Evolutionary conservation across 306 rosid genomes (phyloP).

Genomic region (Quercus aquifolioides): DNA sequence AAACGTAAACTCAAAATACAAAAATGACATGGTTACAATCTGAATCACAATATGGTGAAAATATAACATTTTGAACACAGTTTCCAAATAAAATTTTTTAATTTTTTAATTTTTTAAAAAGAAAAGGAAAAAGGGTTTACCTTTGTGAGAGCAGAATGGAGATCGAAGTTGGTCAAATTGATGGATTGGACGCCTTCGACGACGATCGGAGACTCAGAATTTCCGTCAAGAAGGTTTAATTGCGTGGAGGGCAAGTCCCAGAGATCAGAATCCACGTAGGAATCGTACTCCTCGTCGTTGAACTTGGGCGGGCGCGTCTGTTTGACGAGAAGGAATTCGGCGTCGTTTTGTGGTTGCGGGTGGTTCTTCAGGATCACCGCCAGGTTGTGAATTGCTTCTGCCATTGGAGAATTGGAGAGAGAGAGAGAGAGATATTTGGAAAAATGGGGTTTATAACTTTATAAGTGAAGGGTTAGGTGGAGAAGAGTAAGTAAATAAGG

Average conservation of each 20-base stretch:
- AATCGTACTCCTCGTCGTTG: constrained; percentile 68
- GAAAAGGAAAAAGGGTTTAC: not conserved
- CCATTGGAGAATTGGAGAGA: not conserved
- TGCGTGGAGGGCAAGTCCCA: constrained; percentile 78
- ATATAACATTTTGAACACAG: no score
- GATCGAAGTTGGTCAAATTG: constrained; percentile 44
- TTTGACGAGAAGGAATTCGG: constrained; percentile 52
- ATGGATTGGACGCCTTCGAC: constrained; percentile 31
- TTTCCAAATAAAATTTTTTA: no score
- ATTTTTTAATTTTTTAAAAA: no score
- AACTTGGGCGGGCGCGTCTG: constrained; percentile 69
- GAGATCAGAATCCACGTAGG: constrained; percentile 77
- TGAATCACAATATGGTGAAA: no score
- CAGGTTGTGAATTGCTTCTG: constrained; percentile 50
- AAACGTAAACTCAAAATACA: no score
- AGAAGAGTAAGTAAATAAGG: no score
- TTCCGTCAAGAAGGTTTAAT: constrained; percentile 37
- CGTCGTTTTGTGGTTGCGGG: constrained; percentile 33
- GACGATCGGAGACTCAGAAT: constrained; percentile 17
- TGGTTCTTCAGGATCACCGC: constrained; percentile 47
- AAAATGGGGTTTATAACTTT: not conserved
- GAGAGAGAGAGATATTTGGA: not conserved
- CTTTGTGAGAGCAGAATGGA: constrained; percentile 54
- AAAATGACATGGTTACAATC: no score
- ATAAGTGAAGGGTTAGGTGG: no score